Evolutionary conservation across 441 rosid species (phyloP).

Genomic region (Arabidopsis hybrid): DNA sequence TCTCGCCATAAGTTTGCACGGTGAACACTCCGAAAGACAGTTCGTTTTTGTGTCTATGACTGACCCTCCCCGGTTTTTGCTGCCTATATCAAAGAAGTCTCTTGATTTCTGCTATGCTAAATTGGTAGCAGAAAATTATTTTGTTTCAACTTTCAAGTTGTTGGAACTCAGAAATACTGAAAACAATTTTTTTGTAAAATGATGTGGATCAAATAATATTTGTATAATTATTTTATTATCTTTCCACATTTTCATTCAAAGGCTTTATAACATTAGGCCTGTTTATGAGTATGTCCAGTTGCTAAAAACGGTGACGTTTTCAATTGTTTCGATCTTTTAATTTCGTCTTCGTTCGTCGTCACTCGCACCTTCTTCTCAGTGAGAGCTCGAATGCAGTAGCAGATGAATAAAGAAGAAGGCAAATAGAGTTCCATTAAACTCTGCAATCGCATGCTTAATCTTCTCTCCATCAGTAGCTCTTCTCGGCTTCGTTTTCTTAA

Average conservation of each 20-base stretch:
- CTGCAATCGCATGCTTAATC: constrained; percentile 49
- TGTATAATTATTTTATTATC: background rate
- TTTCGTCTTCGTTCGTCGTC: background rate
- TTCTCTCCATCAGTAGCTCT: constrained; percentile 43
- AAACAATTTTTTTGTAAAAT: constrained; percentile 4
- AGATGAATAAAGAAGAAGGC: constrained; percentile 26
- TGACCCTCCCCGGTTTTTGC: background rate
- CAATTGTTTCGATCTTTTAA: background rate
- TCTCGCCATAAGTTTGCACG: constrained; percentile 1
- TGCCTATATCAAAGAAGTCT: background rate
- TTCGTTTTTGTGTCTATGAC: background rate
- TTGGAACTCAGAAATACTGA: background rate
- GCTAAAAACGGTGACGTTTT: background rate
- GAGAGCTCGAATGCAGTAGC: constrained; percentile 12
- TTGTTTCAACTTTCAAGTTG: background rate
- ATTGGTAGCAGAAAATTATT: background rate
- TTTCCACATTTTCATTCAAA: background rate
- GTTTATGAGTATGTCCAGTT: background rate
- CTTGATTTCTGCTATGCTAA: constrained; percentile 1
- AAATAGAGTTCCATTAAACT: background rate
- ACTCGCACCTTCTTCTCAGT: background rate
- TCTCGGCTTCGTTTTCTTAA: constrained; percentile 31
- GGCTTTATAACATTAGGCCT: background rate
- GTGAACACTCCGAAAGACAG: background rate
- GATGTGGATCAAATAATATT: background rate